phyloP scores from a whole-genome alignment of 225 moss, liverwort and hornwort genomes.

The Sphagnum contortum region DNA sequence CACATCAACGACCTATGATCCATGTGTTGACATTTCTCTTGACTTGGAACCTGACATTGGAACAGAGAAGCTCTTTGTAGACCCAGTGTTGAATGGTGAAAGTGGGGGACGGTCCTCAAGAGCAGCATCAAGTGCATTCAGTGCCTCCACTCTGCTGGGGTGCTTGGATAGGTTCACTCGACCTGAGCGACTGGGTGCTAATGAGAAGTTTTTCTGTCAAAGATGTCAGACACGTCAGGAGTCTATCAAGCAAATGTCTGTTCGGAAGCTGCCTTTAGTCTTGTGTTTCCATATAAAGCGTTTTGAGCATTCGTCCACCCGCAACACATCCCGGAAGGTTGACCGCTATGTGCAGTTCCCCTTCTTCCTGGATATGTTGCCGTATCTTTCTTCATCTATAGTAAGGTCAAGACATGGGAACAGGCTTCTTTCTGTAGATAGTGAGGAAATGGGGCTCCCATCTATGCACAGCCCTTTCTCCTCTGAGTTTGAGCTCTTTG shows the following conservation, averaged over 20 bases:
- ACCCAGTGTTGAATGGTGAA: constrained; percentile 44
- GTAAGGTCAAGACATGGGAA: constrained; percentile 85
- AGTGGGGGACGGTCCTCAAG: constrained; percentile 64
- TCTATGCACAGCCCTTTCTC: constrained; percentile 23
- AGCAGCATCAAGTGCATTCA: constrained; percentile 61
- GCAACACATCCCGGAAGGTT: constrained; percentile 82
- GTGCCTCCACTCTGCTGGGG: constrained; percentile 73
- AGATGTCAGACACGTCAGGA: constrained; percentile 80
- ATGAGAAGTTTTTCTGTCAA: constrained; percentile 87
- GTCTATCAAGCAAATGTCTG: constrained; percentile 92
- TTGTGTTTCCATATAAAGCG: constrained; percentile 94
- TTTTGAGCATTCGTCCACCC: constrained; percentile 81
- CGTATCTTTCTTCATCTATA: constrained; percentile 82
- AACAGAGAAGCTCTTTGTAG: constrained; percentile 58
- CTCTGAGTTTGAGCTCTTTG: constrained; percentile 84
- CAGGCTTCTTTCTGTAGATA: constrained; percentile 55
- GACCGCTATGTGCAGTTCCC: constrained; percentile 93
- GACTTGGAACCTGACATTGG: constrained; percentile 85
- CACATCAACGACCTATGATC: constrained; percentile 89
- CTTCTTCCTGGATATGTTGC: constrained; percentile 67
- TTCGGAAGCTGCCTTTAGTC: constrained; percentile 76
- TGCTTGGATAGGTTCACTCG: constrained; percentile 87
- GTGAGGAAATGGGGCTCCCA: constrained; percentile 26
- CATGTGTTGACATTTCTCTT: constrained; percentile 86
- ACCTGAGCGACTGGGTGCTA: constrained; percentile 69